phyloP scores from a whole-genome alignment of 148 eudicot genomes.

The Chenopodium suecicum region DNA sequence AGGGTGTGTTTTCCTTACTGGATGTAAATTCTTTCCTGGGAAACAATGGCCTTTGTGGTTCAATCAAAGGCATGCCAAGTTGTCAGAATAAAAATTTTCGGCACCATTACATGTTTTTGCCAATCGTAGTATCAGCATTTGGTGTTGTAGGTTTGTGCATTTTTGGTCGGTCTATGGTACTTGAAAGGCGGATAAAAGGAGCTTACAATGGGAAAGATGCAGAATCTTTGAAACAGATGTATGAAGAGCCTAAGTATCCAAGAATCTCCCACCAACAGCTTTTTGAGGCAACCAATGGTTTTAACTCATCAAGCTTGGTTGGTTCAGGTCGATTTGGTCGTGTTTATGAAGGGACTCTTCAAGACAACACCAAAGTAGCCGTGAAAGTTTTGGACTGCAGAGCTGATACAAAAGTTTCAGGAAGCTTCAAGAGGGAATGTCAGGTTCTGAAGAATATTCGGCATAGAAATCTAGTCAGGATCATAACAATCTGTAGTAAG shows the following conservation, averaged over 20 bases:
- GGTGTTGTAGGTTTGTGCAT: slow-evolving; percentile 39
- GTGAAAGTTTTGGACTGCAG: slow-evolving; percentile 61
- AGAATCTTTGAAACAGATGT: slow-evolving; percentile 35
- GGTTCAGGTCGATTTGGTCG: slow-evolving; percentile 73
- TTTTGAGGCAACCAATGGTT: slow-evolving; percentile 71
- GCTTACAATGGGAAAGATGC: slow-evolving; percentile 20
- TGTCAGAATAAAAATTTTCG: slow-evolving; percentile 35
- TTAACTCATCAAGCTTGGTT: slow-evolving; percentile 48
- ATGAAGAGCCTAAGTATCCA: slow-evolving; percentile 56
- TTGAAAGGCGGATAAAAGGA: slow-evolving; percentile 29
- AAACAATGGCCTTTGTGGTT: slow-evolving; percentile 59
- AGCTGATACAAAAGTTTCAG: slow-evolving; percentile 33
- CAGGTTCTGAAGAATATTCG: slow-evolving; percentile 55
- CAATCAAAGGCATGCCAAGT: slow-evolving; percentile 49
- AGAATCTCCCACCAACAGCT: slow-evolving; percentile 60
- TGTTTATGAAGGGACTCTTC: slow-evolving; percentile 71
- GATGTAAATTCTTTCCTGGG: slow-evolving; percentile 54
- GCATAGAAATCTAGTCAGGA: slow-evolving; percentile 69
- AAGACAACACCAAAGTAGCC: slow-evolving; percentile 62
- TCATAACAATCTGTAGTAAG: slow-evolving; percentile 64
- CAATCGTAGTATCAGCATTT: slow-evolving; percentile 42
- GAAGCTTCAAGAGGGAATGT: slow-evolving; percentile 77
- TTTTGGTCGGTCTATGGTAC: slow-evolving; percentile 31
- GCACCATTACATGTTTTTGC: slow-evolving; percentile 31
- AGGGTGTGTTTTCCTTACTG: slow-evolving; percentile 52